Percentiles rank a stretch among this genome's conserved stretches.
These are phyloP conservation scores for Aspergillus ellipticus DNA, from an alignment of 495 filamentous ascomycete genomes.

Conservation along the genomic window DNA sequence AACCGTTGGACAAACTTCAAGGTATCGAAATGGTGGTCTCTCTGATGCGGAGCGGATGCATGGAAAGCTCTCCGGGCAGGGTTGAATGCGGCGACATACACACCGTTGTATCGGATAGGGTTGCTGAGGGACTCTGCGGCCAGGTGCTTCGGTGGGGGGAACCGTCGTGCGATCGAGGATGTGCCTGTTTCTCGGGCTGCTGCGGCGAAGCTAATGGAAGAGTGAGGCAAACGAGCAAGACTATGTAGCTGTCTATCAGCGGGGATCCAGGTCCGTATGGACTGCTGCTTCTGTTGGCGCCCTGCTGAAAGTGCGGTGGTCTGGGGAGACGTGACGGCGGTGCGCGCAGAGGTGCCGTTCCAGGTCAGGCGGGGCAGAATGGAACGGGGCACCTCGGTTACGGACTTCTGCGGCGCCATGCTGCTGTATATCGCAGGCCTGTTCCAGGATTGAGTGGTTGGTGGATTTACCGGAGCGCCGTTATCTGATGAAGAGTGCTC, in stretches of 20 bases:
- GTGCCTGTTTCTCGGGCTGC: slow-evolving; percentile 13
- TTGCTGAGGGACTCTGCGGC: slow-evolving; percentile 19
- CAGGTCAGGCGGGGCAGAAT: slow-evolving; percentile 44
- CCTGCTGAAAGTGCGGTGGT: slow-evolving; percentile 25
- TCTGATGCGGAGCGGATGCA: slow-evolving; percentile 52
- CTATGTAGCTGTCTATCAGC: slow-evolving; percentile 23
- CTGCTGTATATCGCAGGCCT: neutral
- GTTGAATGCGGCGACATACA: slow-evolving; percentile 42
- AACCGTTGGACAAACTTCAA: slow-evolving; percentile 93
- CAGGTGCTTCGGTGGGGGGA: slow-evolving; percentile 15
- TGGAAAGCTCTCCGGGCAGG: slow-evolving; percentile 61
- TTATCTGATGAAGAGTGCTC: too few species aligned
- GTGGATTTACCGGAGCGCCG: too few species aligned
- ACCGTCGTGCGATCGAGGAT: slow-evolving; percentile 20
- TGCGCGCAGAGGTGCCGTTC: slow-evolving; percentile 40
- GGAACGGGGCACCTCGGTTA: slow-evolving; percentile 37
- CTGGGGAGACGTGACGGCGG: slow-evolving; percentile 29
- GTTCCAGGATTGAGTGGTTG: neutral
- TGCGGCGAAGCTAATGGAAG: slow-evolving; percentile 23
- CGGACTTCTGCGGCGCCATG: slow-evolving; percentile 38
- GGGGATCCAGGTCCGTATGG: slow-evolving; percentile 22
- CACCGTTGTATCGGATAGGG: slow-evolving; percentile 45
- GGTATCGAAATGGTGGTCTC: slow-evolving; percentile 97
- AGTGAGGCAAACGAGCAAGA: slow-evolving; percentile 6
- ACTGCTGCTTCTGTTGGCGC: slow-evolving; percentile 21